Base-by-base conservation (phyloP, 2,329 filamentous ascomycete genomes). In the Alternaria gansuensis region DNA sequence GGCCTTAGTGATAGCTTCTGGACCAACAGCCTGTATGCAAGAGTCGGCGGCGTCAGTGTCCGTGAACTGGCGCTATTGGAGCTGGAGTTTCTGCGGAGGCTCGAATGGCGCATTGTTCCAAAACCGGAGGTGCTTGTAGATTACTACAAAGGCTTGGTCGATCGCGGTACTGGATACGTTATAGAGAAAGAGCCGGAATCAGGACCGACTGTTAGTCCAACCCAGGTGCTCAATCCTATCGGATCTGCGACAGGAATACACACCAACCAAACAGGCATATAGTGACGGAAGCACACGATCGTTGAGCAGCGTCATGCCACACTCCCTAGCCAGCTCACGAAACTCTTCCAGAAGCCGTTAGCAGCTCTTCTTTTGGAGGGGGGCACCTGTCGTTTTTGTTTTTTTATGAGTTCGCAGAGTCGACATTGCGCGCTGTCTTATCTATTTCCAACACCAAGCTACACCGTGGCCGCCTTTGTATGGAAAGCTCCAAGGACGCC, bases 81-180 rank as follows among this genome's bases (percentile, higher is more conserved):
- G 77, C 84, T 99, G 29, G 95, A 99, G 71, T 97, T 99, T 67
- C 81, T 99, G 31, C 92, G 93, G 73, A 85, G 92, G 52, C 90
- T 99, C 28, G 92, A 97, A 72, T 99, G 95, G 94, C 91, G 90
- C 71, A 99, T 99, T 66, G 93, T 99, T 3, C 95, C 95, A 5
- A 93, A 96, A 71, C 93, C 95, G 1, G 95, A 98, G 75, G 90
- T 96, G 2, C 82, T 99, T 41, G 92, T 93, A 26, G 93, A 96
- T 56, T 99, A 99, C 75, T 99, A 98, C 77, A 87, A 87, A 60
- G 94, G 92, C 49, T 81, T 99, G 33, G 90, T 98, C 31, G 91
- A 87, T 57, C 79, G 87, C 65, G 86, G 83, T 54, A 82, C 84
- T 23, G 85, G 85, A 37, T 90, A 86, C 69, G 79, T 81, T 52